Conservation (phyloP, 768 basidiomycete genomes). For the Sarcodon aspratus region DNA sequence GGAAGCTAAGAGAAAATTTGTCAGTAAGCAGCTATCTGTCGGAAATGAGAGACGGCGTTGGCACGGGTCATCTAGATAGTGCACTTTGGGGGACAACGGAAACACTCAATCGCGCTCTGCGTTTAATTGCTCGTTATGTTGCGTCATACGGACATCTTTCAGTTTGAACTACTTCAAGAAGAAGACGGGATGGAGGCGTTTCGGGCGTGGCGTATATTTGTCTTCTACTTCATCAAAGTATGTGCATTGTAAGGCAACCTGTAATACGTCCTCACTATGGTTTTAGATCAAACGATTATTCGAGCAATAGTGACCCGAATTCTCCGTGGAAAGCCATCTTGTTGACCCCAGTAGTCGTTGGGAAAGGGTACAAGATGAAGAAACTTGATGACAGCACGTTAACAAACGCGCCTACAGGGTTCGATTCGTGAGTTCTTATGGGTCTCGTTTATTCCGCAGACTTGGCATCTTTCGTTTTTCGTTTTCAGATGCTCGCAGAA, state of each 20-base stretch:
- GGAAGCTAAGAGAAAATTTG: neutral
- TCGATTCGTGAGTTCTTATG: slow-evolving; percentile 55
- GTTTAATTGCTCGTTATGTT: slow-evolving; percentile 47
- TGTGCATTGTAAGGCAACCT: too few relatives aligned
- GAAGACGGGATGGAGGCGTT: slow-evolving; percentile 69
- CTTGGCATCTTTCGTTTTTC: too few relatives aligned
- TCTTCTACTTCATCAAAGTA: too few relatives aligned
- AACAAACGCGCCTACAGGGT: slow-evolving; percentile 48
- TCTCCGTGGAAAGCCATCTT: slow-evolving; percentile 53
- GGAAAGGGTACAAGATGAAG: slow-evolving; percentile 55
- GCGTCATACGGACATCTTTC: slow-evolving; percentile 52
- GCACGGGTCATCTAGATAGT: too few relatives aligned
- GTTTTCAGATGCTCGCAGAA: slow-evolving; percentile 51
- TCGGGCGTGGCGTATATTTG: too few relatives aligned
- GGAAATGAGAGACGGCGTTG: slow-evolving; percentile 53
- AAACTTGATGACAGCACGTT: slow-evolving; percentile 46
- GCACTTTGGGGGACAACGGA: too few relatives aligned
- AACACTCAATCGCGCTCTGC: slow-evolving; percentile 43
- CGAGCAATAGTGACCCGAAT: slow-evolving; percentile 35
- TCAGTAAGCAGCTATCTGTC: slow-evolving; percentile 10
- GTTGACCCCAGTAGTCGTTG: slow-evolving; percentile 66
- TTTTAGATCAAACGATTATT: too few relatives aligned
- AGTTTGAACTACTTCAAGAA: slow-evolving; percentile 52
- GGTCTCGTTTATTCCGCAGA: too few relatives aligned
- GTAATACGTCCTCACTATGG: too few relatives aligned